Evolutionary conservation across 495 filamentous ascomycete species (phyloP), one percentile per base, ranked within the genome.

Genomic region (Hypoxylon fragiforme): DNA sequence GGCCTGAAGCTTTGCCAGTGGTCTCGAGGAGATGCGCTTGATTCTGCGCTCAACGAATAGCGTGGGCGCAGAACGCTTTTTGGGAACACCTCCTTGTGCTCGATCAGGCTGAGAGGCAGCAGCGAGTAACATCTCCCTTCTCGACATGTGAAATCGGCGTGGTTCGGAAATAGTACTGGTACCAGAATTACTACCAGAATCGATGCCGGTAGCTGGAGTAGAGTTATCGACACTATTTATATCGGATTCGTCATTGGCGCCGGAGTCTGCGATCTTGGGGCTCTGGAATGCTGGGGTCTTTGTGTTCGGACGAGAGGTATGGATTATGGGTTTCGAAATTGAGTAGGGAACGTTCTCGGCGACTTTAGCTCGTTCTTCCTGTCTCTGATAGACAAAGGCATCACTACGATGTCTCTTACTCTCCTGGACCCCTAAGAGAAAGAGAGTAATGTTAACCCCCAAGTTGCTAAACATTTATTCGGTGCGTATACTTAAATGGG

Each of bases 81-180:
- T 72, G 15, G 67, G 59, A n/a, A 64, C 38, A 15, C 56, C 54
- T 24, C 65, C 64, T 46, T 50, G 41, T 20, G 39, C 49, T 18
- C 51, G 53, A 21, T 18, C 42, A 24, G 39, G 44, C 45, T 42
- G 51, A 51, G 42, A 57, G 40, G 63, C 62, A 15, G 61, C 54
- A 19, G 65, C 63, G 30, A 51, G 51, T 42, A 65, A 38, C 50
- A 65, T 65, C 13, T 68, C 62, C 36, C 51, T 69, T 60, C 59
- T 68, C 28, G 74, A 78, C 48, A 82, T 64, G 67, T 80, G 78
- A 44, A 81, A 82, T 37, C 73, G 66, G 51, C 73, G 68, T 30
- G 54, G 68, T 35, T 68, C 66, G 11, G 52, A 52, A 31, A 35
- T 30, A 30, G 44, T 20, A 51, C 30, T 34, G 32, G 24, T 32